Evolutionary conservation across 2,329 filamentous ascomycete genomes (phyloP).

Genomic region (Aspergillus chevalieri): DNA sequence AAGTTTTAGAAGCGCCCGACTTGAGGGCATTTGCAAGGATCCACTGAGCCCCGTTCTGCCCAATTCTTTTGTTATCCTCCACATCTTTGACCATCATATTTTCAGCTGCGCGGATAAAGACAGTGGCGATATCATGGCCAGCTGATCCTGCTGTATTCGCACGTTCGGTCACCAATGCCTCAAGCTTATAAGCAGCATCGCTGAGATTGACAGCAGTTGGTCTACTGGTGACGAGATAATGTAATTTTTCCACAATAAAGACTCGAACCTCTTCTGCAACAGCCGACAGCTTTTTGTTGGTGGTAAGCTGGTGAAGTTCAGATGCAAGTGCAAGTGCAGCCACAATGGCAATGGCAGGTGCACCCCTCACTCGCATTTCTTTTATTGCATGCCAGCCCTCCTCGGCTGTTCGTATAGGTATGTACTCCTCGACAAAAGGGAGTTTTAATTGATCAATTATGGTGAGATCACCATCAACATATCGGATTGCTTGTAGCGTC

Average conservation of each 20-base stretch:
- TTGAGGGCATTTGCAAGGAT: slow-evolving; percentile 55
- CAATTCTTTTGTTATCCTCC: slow-evolving; percentile 79
- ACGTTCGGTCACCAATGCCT: slow-evolving; percentile 52
- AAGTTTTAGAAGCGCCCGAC: slow-evolving; percentile 54
- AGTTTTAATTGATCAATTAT: slow-evolving; percentile 60
- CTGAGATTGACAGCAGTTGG: slow-evolving; percentile 93
- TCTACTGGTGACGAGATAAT: slow-evolving; percentile 81
- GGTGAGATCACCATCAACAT: slow-evolving; percentile 49
- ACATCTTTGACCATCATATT: slow-evolving; percentile 82
- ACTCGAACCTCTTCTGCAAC: slow-evolving; percentile 56
- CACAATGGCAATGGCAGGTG: slow-evolving; percentile 97
- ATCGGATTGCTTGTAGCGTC: slow-evolving; percentile 58
- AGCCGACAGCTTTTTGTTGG: slow-evolving; percentile 36
- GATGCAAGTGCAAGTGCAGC: slow-evolving; percentile 82
- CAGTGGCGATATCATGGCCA: slow-evolving; percentile 51
- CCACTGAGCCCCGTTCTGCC: slow-evolving; percentile 76
- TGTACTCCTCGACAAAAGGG: slow-evolving; percentile 54
- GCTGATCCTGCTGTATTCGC: slow-evolving; percentile 27
- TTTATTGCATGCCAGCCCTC: slow-evolving; percentile 63
- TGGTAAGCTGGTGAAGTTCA: slow-evolving; percentile 56
- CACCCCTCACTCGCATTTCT: slow-evolving; percentile 62
- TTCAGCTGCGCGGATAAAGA: slow-evolving; percentile 76
- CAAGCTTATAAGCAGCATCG: slow-evolving; percentile 80
- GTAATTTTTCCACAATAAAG: slow-evolving; percentile 69
- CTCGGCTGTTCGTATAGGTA: slow-evolving; percentile 48